phyloP scores from a whole-genome alignment of 2,329 filamentous ascomycete genomes.

The Claviceps africana region DNA sequence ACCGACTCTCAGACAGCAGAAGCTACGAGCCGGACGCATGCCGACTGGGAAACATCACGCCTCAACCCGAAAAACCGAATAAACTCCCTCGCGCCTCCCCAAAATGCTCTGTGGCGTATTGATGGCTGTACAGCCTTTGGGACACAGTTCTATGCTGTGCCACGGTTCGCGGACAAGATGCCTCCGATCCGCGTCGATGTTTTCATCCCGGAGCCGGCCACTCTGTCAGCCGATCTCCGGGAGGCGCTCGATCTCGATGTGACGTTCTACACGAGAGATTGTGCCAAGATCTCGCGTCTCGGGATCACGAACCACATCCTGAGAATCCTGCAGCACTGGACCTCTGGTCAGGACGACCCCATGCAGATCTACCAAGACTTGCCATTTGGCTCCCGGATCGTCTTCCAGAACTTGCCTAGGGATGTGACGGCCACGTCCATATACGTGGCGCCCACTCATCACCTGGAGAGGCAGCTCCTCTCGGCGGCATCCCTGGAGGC shows the following conservation, averaged over 20 bases:
- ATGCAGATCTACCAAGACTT: slow-evolving; percentile 26
- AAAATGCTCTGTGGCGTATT: slow-evolving; percentile 38
- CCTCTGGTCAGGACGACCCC: slow-evolving; percentile 17
- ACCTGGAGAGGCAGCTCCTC: slow-evolving; percentile 38
- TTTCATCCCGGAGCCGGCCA: slow-evolving; percentile 38
- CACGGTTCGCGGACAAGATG: slow-evolving; percentile 32
- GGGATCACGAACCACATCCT: slow-evolving; percentile 40
- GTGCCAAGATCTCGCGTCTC: slow-evolving; percentile 30
- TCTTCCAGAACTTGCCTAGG: slow-evolving; percentile 36
- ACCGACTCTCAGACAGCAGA: slow-evolving; percentile 2
- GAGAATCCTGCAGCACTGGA: slow-evolving; percentile 40
- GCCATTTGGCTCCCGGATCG: slow-evolving; percentile 44
- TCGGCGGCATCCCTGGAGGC: slow-evolving; percentile 26
- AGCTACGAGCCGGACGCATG: not conserved
- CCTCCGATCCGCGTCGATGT: slow-evolving; percentile 43
- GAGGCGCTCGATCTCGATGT: slow-evolving; percentile 31
- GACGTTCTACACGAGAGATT: slow-evolving; percentile 43
- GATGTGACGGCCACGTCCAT: slow-evolving; percentile 33
- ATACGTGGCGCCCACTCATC: slow-evolving; percentile 33
- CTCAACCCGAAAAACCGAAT: slow-evolving; percentile 49
- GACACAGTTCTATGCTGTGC: slow-evolving; percentile 42
- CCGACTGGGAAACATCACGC: slow-evolving; percentile 31
- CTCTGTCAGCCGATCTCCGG: slow-evolving; percentile 27
- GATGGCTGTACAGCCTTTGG: slow-evolving; percentile 44
- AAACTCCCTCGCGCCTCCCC: slow-evolving; percentile 35